Percentiles rank a stretch among this genome's conserved stretches.
These are phyloP conservation scores for Rhodotorula sp. DNA, from an alignment of 1,284 basidiomycete species.

Conservation along the genomic window DNA sequence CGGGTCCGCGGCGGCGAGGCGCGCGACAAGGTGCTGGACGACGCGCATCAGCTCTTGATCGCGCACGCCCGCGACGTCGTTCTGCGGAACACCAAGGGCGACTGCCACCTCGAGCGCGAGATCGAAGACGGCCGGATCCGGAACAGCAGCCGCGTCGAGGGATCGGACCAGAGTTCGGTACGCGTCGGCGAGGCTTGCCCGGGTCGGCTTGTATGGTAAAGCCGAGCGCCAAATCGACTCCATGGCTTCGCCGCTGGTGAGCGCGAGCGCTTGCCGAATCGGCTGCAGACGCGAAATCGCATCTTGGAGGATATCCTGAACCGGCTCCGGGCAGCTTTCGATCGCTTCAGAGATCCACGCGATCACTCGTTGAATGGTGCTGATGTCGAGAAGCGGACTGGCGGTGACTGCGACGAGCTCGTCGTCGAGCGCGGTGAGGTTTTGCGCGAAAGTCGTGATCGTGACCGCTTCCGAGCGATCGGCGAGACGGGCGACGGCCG, in stretches of 20 bases:
- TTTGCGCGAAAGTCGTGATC: slow-evolving; percentile 5
- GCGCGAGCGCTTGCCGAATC: slow-evolving; percentile 47
- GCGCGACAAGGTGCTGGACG: slow-evolving; percentile 20
- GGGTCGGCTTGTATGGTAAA: slow-evolving; percentile 32
- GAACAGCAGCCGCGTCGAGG: background rate
- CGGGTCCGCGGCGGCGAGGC: slow-evolving; percentile 9
- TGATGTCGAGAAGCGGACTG: slow-evolving; percentile 51
- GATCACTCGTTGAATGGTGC: slow-evolving; percentile 53
- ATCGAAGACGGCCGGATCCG: background rate
- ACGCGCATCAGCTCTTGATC: slow-evolving; percentile 3
- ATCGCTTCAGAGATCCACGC: slow-evolving; percentile 48
- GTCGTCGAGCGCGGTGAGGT: slow-evolving; percentile 27
- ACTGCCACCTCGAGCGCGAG: background rate
- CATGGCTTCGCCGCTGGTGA: slow-evolving; percentile 52
- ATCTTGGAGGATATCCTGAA: slow-evolving; percentile 17
- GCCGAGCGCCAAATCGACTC: slow-evolving; percentile 52
- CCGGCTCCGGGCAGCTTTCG: slow-evolving; percentile 29
- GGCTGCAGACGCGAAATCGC: slow-evolving; percentile 34
- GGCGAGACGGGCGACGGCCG: slow-evolving; percentile 7
- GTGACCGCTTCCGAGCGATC: slow-evolving; percentile 14
- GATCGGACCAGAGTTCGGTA: slow-evolving; percentile 14
- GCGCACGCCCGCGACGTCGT: background rate
- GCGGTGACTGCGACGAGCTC: slow-evolving; percentile 48
- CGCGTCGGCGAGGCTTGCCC: slow-evolving; percentile 15
- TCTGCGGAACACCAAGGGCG: background rate